Evolutionary conservation across 2,329 filamentous ascomycete genomes (phyloP).

Genomic region (Colletotrichum viniferum): DNA sequence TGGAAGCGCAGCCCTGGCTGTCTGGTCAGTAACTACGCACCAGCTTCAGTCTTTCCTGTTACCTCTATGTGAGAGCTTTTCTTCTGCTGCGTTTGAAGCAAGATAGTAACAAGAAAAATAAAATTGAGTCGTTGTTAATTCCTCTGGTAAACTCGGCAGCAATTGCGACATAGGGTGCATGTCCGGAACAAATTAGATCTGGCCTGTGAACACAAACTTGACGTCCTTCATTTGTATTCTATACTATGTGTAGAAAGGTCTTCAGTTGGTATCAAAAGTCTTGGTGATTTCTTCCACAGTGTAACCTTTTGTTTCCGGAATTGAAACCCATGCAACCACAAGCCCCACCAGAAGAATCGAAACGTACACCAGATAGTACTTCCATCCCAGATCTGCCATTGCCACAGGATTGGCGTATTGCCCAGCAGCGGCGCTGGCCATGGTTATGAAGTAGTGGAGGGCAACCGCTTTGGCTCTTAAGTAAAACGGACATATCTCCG

Average conservation of each 20-base stretch:
- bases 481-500: slow-evolving; percentile 59
- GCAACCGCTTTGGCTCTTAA: slow-evolving; percentile 55
- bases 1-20: fast-evolving
- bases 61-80: neutral
- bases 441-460: slow-evolving; percentile 28
- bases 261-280: slow-evolving; percentile 47
- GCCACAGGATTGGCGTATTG: slow-evolving; percentile 55
- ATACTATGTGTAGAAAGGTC: neutral
- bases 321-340: slow-evolving; percentile 44
- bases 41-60: too few species aligned
- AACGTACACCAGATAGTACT: slow-evolving; percentile 63
- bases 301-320: slow-evolving; percentile 56
- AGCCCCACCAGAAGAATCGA: slow-evolving; percentile 49
- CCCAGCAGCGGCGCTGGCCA: slow-evolving; percentile 29
- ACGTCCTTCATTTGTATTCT: neutral
- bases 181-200: neutral
- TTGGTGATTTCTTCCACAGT: slow-evolving; percentile 60
- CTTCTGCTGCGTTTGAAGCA: neutral
- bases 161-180: fast-evolving
- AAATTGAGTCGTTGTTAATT: neutral
- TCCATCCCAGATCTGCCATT: slow-evolving; percentile 52
- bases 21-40: fast-evolving
- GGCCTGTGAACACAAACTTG: fast-evolving
- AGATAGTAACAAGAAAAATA: neutral
- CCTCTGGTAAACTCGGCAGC: fast-evolving